Percentiles rank a stretch among this genome's conserved stretches.
These are phyloP conservation scores for Rubroboletus satanas DNA, from an alignment of 768 basidiomycete genomes.

Conservation along the genomic window DNA sequence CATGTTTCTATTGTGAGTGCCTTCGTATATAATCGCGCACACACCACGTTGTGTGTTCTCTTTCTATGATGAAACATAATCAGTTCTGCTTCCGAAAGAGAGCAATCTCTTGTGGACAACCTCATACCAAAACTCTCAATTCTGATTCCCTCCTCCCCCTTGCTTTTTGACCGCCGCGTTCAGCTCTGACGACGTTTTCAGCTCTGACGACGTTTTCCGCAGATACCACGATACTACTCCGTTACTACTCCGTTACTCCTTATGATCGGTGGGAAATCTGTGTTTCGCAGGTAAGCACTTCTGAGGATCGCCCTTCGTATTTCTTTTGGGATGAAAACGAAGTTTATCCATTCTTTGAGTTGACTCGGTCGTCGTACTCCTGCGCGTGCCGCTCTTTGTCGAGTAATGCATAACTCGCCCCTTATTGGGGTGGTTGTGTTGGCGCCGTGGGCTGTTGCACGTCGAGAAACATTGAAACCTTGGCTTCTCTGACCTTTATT, in stretches of 20 bases:
- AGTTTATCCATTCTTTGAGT: slow-evolving; percentile 88
- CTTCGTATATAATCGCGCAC: not conserved
- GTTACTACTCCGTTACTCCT: not conserved
- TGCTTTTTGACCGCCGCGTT: not conserved
- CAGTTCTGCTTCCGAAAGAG: slow-evolving; percentile 87
- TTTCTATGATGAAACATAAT: slow-evolving; percentile 48
- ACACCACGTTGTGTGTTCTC: not conserved
- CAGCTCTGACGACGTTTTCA: slow-evolving; percentile 1
- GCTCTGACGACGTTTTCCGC: slow-evolving; percentile 1
- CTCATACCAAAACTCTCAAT: slow-evolving; percentile 43
- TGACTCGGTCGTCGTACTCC: slow-evolving; percentile 35
- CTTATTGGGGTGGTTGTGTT: slow-evolving; percentile 50
- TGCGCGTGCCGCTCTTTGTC: slow-evolving; percentile 35
- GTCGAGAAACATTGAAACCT: slow-evolving; percentile 52
- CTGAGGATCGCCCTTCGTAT: not conserved
- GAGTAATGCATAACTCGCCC: slow-evolving; percentile 34
- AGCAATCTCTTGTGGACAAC: slow-evolving; percentile 73
- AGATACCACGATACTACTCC: not conserved
- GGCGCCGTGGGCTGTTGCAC: slow-evolving; percentile 32
- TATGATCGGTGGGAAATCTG: not conserved
- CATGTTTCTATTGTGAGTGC: slow-evolving; percentile 11
- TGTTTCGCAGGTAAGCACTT: not conserved
- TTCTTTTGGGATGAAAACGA: slow-evolving; percentile 54
- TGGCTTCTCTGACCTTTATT: slow-evolving; percentile 57
- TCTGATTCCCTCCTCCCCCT: slow-evolving; percentile 37